phyloP scores from a whole-genome alignment of 345 rosid species.

The Pugionium dolabratum region DNA sequence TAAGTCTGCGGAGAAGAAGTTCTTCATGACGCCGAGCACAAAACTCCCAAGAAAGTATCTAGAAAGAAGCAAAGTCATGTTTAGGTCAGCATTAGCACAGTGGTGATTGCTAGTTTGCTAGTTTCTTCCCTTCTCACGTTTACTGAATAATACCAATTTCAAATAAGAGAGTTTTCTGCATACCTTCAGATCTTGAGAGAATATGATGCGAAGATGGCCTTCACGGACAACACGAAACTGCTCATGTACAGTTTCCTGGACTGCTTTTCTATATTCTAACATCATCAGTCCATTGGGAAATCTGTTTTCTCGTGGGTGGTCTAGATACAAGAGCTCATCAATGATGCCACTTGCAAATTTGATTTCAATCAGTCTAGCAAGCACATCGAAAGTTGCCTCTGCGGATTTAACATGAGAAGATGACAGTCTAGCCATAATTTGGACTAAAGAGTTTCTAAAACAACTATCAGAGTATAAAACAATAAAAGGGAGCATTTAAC shows the following conservation, averaged over 20 bases:
- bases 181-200: slow-evolving; percentile 90
- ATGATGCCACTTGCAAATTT: slow-evolving; percentile 94
- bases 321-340: slow-evolving; percentile 87
- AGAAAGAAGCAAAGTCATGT: slow-evolving; percentile 17
- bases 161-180: slow-evolving; percentile 3
- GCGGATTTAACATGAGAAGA: slow-evolving; percentile 27
- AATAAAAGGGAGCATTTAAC: background rate
- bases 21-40: slow-evolving; percentile 92
- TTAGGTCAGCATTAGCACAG: slow-evolving; percentile 2
- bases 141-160: background rate
- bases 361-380: slow-evolving; percentile 88
- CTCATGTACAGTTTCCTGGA: slow-evolving; percentile 90
- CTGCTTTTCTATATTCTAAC: slow-evolving; percentile 87
- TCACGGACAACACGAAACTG: slow-evolving; percentile 96
- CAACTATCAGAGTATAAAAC: background rate
- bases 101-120: background rate
- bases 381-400: slow-evolving; percentile 96
- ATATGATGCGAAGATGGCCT: slow-evolving; percentile 89
- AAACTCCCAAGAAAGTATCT: slow-evolving; percentile 97
- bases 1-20: slow-evolving; percentile 85
- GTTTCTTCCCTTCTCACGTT: background rate
- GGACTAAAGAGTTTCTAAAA: slow-evolving; percentile 5
- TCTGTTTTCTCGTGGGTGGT: slow-evolving; percentile 79
- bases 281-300: slow-evolving; percentile 72
- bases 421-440: slow-evolving; percentile 29